Percentiles rank a stretch among this genome's conserved stretches.
phyloP scores from a whole-genome alignment of 1,139 yeast species.

The Kodamaea arcana region DNA sequence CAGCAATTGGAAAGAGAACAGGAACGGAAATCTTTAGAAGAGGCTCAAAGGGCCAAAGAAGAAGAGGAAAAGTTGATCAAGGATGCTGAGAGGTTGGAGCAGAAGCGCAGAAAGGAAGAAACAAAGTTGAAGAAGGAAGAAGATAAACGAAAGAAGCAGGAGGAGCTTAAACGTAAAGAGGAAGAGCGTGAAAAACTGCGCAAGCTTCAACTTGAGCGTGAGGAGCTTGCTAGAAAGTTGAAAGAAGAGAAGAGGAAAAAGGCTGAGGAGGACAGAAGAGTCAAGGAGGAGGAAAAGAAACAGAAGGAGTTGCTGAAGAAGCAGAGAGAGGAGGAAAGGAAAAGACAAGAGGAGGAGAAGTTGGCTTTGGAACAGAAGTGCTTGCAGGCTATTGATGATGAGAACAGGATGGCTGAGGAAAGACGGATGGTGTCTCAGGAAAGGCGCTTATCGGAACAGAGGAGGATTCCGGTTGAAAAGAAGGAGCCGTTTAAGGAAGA shows the following conservation, averaged over 20 bases:
- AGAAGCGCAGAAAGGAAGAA: constrained; percentile 45
- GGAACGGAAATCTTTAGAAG: constrained; percentile 59
- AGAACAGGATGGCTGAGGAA: constrained; percentile 28
- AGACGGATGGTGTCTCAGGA: no score
- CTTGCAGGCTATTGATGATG: no score
- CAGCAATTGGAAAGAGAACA: constrained; percentile 74
- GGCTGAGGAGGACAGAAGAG: constrained; percentile 38
- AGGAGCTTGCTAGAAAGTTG: constrained; percentile 37
- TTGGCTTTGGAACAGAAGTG: no score
- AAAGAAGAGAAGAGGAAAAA: constrained; percentile 46
- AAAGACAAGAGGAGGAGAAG: constrained; percentile 20
- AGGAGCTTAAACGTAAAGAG: constrained; percentile 40
- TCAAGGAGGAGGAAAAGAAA: constrained; percentile 44
- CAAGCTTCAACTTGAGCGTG: constrained; percentile 50
- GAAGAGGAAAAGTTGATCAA: constrained; percentile 31
- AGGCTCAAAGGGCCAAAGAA: constrained; percentile 40
- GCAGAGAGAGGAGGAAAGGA: constrained; percentile 36
- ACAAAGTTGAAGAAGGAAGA: constrained; percentile 50
- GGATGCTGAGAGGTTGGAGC: constrained; percentile 42
- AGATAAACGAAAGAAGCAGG: constrained; percentile 44
- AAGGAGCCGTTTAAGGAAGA: constrained; percentile 23
- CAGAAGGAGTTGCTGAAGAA: constrained; percentile 39
- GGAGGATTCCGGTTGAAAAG: constrained; percentile 18
- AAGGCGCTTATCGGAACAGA: no score
- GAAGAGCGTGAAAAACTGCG: constrained; percentile 40